Conservation (phyloP, 495 filamentous ascomycete species). For the Penicillium chermesinum region DNA sequence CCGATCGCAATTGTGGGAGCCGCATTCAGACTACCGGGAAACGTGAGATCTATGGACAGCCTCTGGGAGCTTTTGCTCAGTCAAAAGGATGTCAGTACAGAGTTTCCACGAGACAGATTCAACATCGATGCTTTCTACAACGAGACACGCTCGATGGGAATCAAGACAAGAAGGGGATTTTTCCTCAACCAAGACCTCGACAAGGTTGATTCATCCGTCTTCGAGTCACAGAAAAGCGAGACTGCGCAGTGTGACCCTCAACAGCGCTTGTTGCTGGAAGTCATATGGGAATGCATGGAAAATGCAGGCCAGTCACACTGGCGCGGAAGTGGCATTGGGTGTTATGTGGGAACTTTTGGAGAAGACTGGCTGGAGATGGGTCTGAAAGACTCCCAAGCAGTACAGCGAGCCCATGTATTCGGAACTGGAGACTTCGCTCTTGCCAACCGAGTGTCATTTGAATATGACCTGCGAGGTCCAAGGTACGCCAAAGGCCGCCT, state of each 20-base stretch:
- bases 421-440: conserved; percentile 28
- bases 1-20: conserved; percentile 49
- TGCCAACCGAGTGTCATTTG: conserved; percentile 33
- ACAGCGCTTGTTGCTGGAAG: conserved; percentile 52
- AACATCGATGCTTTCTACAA: conserved; percentile 31
- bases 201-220: conserved; percentile 31
- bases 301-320: conserved; percentile 40
- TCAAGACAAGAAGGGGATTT: conserved; percentile 41
- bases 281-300: conserved; percentile 35
- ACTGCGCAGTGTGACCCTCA: conserved; percentile 53
- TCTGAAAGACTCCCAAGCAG: conserved; percentile 13
- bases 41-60: conserved; percentile 19
- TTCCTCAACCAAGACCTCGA: conserved; percentile 43
- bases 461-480: conserved; percentile 32
- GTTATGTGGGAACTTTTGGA: conserved; percentile 44
- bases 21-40: conserved; percentile 45
- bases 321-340: conserved; percentile 39
- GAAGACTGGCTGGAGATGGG: conserved; percentile 29
- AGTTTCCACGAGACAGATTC: conserved; percentile 35
- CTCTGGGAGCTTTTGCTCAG: conserved; percentile 43
- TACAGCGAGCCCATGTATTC: conserved; percentile 11
- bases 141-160: conserved; percentile 2
- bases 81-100: conserved; percentile 28
- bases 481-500: conserved; percentile 27
- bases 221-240: conserved; percentile 21